Evolutionary conservation across 2,329 filamentous ascomycete genomes (phyloP), one percentile per base, ranked within the genome.

Genomic region (Penicillium thymicola): DNA sequence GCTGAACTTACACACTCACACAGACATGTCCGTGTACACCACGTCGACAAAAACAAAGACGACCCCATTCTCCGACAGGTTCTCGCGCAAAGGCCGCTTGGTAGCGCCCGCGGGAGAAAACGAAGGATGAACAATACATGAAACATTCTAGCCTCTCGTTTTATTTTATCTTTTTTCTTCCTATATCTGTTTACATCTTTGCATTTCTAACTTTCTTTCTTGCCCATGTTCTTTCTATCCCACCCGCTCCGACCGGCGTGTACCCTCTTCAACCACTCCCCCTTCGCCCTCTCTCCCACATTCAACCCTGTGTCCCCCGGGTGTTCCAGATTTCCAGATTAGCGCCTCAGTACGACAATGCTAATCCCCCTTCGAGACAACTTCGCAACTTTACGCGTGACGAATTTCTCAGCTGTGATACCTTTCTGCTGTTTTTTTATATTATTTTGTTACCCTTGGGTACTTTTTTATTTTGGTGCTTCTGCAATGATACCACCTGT

Each of bases 21-120:
- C 36, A 96, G 92, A 73, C 94, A 99, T 74, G 94, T 97, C 34
- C 85, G 91, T 53, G 91, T 94, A 41, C 93, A 97, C 71, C 94
- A 97, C 71, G 79, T 87, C 38, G 92, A 97, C 69, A 94, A 91
- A 72, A 87, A 89, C 70, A 93, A 92, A 73, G 92, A 97, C 65
- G 93, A 97, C 67, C 85, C 89, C 0, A 75, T 81, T 53, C 78
- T 99, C 40, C 84, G 92, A 51, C 88, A 93, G 47, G 93, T 97
- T 1, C 84, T 97, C 37, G 83, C 91, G 2, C 92, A 96, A 70
- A 82, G 94, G 50, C 86, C 89, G 3, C 90, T 96, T 73, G 92
- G 92, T 32, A 89, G 89, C 6, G 90, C 84, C 69, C 86, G 92
- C 63, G 91, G 92, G 32, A 82, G 92, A 59, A 82, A 92, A 69